A percentile compares a stretch with the other conserved stretches of the same genome.
Evolutionary conservation across 2,329 filamentous ascomycete species (phyloP).

Genomic region (Tolypocladium ophioglossoides): DNA sequence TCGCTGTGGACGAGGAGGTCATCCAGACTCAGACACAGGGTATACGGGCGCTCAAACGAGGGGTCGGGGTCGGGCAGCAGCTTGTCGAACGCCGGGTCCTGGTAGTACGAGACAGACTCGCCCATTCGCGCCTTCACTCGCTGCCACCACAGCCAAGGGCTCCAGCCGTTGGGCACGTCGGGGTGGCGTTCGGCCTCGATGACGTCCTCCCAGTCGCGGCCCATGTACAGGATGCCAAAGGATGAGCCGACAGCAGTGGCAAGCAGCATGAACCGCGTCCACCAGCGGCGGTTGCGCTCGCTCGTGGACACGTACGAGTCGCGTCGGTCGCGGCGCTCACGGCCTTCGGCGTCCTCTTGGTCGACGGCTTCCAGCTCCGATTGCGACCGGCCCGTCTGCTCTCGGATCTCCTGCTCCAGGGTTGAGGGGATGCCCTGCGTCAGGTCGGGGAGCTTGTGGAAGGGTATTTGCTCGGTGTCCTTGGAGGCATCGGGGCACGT

Average conservation of each 20-base stretch:
- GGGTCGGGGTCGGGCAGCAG: conserved; percentile 76
- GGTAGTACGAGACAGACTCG: conserved; percentile 82
- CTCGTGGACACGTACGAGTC: conserved; percentile 78
- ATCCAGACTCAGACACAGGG: conserved; percentile 83
- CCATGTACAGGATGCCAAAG: conserved; percentile 60
- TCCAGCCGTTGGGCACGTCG: conserved; percentile 74
- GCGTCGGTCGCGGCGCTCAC: conserved; percentile 40
- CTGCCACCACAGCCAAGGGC: conserved; percentile 63
- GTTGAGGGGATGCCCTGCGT: conserved; percentile 94
- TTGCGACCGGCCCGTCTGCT: conserved; percentile 23
- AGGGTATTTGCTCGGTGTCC: conserved; percentile 35
- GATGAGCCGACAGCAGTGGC: conserved; percentile 45
- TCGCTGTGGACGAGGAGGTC: conserved; percentile 91
- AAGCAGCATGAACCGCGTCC: conserved; percentile 66
- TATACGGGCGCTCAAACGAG: conserved; percentile 76
- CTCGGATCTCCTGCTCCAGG: conserved; percentile 62
- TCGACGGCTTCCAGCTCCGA: conserved; percentile 25
- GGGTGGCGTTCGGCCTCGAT: conserved; percentile 60
- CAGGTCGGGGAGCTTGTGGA: conserved; percentile 72
- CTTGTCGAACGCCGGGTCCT: conserved; percentile 90
- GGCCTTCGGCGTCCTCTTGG: conserved; percentile 20
- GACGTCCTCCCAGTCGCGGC: conserved; percentile 79
- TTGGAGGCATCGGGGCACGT: conserved; percentile 4
- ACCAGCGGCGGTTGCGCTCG: conserved; percentile 67
- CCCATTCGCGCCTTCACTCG: conserved; percentile 65